Percentiles rank a stretch among this genome's conserved stretches.
These are phyloP conservation scores for Dichomitus squalens DNA, from an alignment of 1,284 basidiomycete species.

Conservation along the genomic window DNA sequence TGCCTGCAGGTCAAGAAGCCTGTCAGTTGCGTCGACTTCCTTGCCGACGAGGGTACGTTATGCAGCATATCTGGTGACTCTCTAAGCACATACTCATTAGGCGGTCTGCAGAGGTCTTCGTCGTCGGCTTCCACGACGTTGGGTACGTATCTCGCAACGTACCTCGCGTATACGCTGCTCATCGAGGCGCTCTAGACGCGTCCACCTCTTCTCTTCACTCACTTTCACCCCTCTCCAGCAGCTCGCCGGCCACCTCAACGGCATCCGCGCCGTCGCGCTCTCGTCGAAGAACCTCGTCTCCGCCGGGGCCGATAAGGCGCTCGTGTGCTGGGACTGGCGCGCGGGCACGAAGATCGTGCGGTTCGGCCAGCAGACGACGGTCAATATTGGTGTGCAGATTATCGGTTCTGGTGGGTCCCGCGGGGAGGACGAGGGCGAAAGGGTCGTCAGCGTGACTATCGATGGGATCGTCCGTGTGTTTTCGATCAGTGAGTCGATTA, in stretches of 20 bases:
- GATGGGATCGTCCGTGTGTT: conserved; percentile 91
- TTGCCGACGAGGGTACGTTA: conserved; percentile 59
- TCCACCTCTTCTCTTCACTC: conserved; percentile 79
- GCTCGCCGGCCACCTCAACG: conserved; percentile 81
- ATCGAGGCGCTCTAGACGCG: conserved; percentile 50
- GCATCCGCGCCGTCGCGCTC: conserved; percentile 85
- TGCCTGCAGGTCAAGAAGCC: conserved; percentile 83
- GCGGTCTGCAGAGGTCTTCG: conserved; percentile 69
- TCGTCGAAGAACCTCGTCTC: conserved; percentile 85
- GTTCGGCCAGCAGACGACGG: conserved; percentile 92
- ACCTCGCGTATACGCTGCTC: background rate
- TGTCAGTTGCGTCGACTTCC: conserved; percentile 88
- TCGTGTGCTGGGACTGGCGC: conserved; percentile 93
- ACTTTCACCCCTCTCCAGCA: conserved; percentile 83
- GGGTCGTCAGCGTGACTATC: conserved; percentile 87
- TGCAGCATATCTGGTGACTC: too few relatives aligned
- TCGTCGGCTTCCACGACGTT: conserved; percentile 91
- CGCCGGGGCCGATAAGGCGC: conserved; percentile 84
- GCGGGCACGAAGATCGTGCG: conserved; percentile 85
- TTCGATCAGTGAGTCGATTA: conserved; percentile 70
- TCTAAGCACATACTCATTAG: background rate
- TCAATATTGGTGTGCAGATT: conserved; percentile 89
- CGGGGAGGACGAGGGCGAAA: conserved; percentile 63
- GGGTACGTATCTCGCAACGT: conserved; percentile 53
- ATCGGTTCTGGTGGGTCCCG: conserved; percentile 46